Evolutionary conservation across 78 protist genomes (phyloP), one percentile per base, ranked within the genome.

Genomic region (Speleostelium caveatum): DNA sequence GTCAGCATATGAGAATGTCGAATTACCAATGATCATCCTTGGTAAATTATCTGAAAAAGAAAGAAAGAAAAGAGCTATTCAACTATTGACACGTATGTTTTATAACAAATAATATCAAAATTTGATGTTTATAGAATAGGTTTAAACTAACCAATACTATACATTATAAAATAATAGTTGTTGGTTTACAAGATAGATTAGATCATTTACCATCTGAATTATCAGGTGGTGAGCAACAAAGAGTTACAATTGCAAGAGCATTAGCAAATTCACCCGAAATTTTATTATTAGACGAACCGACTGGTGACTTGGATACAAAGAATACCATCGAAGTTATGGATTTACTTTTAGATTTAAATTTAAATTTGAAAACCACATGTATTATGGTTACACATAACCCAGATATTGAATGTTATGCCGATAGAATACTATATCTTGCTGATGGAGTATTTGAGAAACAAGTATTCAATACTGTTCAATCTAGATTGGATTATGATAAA

Each of bases 151-250:
- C n/a, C n/a, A 3, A 19, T 33, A 51, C 4, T 39, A 39, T 36
- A 60, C 2, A 10, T 22, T 7, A 35, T 71, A 26, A n/a, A 2
- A 17, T 60, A 19, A 60, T 10, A 87, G 78, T 94, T 56, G 99
- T 98, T 42, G 99, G 99, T 10, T 79, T 98, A 59, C 95, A 91
- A 10, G 98, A 98, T 68, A 83, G 99, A 26, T 53, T 96, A 35
- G 87, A 61, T 41, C 99, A 98, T 53, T 90, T 96, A 32, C 99
- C 99, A 2, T 95, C 97, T 32, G 99, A 97, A n/a, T 76, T 97
- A 61, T 96, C 98, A 12, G 99, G 99, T 19, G 99, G 99, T 6
- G 99, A 97, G 75, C 98, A 97, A 86, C 98, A 97, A 88, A 86
- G 98, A 49, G 98, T 96, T 35, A 94, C 98, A 36, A 97, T 97